These are phyloP conservation scores for Echium plantagineum DNA, from an alignment of 257 asterid species.

Conservation along the genomic window DNA sequence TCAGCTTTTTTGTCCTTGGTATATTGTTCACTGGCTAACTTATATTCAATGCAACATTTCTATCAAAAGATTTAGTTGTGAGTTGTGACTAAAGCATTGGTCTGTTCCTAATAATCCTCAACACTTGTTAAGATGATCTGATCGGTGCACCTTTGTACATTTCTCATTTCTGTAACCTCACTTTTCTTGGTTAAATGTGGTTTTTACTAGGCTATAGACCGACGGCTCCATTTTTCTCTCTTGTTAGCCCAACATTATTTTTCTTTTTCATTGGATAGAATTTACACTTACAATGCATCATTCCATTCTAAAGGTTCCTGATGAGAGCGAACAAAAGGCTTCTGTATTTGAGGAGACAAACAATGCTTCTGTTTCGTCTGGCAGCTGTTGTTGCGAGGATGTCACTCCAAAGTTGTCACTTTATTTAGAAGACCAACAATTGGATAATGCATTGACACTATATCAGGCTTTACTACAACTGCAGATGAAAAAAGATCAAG, in stretches of 20 bases:
- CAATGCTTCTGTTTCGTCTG: conserved; percentile 18
- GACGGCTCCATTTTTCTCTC: background rate
- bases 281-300: background rate
- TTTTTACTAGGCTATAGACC: too few species aligned
- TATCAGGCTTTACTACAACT: conserved; percentile 63
- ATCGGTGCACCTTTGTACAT: too few species aligned
- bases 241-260: conserved; percentile 4
- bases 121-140: too few species aligned
- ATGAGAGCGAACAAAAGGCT: conserved; percentile 28
- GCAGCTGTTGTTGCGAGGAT: conserved; percentile 26
- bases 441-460: conserved; percentile 41
- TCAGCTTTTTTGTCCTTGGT: too few species aligned
- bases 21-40: background rate
- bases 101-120: background rate
- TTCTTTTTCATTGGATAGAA: too few species aligned
- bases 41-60: background rate
- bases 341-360: conserved; percentile 19
- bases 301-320: conserved; percentile 26
- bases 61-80: too few species aligned
- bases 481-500: conserved; percentile 34
- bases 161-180: too few species aligned
- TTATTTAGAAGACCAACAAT: conserved; percentile 54
- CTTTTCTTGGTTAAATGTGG: too few species aligned
- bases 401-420: conserved; percentile 42
- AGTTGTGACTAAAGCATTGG: background rate